Base-by-base conservation (phyloP, 192 early-diverging fungal species). In the Dimargaris verticillata region DNA sequence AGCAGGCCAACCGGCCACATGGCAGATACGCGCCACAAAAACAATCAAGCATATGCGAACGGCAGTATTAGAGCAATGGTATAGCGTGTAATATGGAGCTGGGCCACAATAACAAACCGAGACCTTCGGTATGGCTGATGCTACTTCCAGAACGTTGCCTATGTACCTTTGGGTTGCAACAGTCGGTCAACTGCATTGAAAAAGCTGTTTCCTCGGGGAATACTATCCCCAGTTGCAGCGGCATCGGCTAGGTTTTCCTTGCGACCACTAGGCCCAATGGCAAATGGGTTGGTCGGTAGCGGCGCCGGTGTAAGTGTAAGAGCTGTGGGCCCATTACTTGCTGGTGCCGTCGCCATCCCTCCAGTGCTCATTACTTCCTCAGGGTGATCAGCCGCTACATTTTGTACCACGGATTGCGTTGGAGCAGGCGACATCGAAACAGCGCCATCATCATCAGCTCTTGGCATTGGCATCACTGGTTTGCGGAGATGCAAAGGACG, bases 171-270 rank as follows among this genome's bases (percentile, higher is more conserved):
- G 51, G 22, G 12, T 25, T 52, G 51, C 51, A 52, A 24, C 25
- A 52, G 51, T n/a, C 25, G 20, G 26, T 69, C 70, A 5, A 64
- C 70, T 5, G 73, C 68, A 29, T 66, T 50, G 44, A 71, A 71
- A 60, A 71, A 71, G 64, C 70, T 71, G 64, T 71, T 63, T 63
- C 73, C 69, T 33, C 68, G 73, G 46, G 67, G 67, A 59, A 69
- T 69, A 44, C 64, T 67, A 63, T 71, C 71, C 2, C 33, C 33
- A 5, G 33, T 7, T 38, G 33, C 33, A 2, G 7, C 7, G 33
- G 3, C 3, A 7, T 38, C 33, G 33, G 33, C 7, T 7, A 5
- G 33, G 7, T 38, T 38, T 38, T 38, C 28, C 52, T 66, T 0
- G 72, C 69, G 20, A 65, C 52, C 1, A 54, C 60, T 2, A 70